Evolutionary conservation across 2,329 filamentous ascomycete genomes (phyloP).

Genomic region (Corniculantispora saksenae): DNA sequence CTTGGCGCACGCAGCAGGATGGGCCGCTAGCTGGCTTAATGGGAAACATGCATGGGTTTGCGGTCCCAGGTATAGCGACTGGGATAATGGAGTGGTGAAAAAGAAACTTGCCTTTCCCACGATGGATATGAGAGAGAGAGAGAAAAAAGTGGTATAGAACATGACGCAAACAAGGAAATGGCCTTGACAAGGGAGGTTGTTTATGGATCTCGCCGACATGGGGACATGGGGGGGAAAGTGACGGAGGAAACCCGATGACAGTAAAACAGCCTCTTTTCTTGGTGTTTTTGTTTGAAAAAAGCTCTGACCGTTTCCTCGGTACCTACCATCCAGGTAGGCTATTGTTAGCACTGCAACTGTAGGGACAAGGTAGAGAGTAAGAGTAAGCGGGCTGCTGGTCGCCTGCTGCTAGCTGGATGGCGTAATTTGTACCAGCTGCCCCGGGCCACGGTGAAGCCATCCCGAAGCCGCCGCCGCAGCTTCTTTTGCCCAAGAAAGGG

Average conservation of each 20-base stretch:
- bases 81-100: neutral
- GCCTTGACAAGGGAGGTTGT: neutral
- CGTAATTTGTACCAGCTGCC: neutral
- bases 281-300: too few relatives aligned
- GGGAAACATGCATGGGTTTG: neutral
- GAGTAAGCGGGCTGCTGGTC: too few relatives aligned
- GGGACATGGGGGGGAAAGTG: neutral
- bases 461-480: neutral
- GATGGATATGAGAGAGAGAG: too few relatives aligned
- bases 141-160: too few relatives aligned
- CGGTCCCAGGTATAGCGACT: neutral
- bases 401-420: too few relatives aligned
- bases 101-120: slow-evolving; percentile 17
- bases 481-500: neutral
- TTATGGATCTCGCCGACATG: neutral
- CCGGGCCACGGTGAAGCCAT: neutral
- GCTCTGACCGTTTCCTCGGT: too few relatives aligned
- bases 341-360: too few relatives aligned
- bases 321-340: too few relatives aligned
- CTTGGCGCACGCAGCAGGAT: slow-evolving; percentile 11
- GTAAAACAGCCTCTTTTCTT: too few relatives aligned
- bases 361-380: too few relatives aligned
- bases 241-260: neutral
- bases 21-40: neutral
- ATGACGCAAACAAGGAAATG: too few relatives aligned